A percentile compares a stretch with the other conserved stretches of the same genome.
phyloP scores from a whole-genome alignment of 2,329 filamentous ascomycete species.

The Aspergillus alliaceus region DNA sequence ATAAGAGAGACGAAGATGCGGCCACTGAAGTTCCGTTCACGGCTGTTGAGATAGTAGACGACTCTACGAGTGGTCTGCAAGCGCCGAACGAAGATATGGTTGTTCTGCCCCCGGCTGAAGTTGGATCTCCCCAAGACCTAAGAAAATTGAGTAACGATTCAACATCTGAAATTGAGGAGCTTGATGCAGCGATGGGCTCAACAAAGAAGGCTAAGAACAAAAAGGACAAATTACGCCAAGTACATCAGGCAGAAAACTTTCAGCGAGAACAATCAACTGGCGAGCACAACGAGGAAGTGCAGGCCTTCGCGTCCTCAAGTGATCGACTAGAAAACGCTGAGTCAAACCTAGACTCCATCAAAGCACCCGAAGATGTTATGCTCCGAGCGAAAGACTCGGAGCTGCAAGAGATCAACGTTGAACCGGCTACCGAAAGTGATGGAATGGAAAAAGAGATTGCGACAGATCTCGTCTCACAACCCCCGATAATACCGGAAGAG shows the following conservation, averaged over 20 bases:
- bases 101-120: not conserved
- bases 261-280: not conserved
- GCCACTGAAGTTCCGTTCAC: not conserved
- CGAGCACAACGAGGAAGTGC: not conserved
- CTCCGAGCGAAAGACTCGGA: not conserved
- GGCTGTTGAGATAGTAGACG: not conserved
- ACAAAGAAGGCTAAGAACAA: conserved; percentile 29
- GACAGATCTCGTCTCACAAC: not conserved
- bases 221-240: conserved; percentile 26
- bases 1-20: not conserved
- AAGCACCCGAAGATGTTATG: not conserved
- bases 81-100: conserved; percentile 21
- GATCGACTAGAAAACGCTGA: too few species aligned
- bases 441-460: not conserved
- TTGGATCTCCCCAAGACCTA: not conserved
- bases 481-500: not conserved
- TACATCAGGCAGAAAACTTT: conserved; percentile 7
- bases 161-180: not conserved
- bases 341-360: not conserved
- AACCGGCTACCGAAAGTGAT: not conserved
- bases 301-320: too few species aligned
- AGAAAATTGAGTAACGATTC: too few species aligned
- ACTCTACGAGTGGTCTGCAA: conserved; percentile 4
- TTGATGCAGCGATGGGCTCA: conserved; percentile 2
- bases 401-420: not conserved